These are phyloP conservation scores for Phialophora verrucosa DNA, from an alignment of 2,329 filamentous ascomycete species.

Conservation along the genomic window DNA sequence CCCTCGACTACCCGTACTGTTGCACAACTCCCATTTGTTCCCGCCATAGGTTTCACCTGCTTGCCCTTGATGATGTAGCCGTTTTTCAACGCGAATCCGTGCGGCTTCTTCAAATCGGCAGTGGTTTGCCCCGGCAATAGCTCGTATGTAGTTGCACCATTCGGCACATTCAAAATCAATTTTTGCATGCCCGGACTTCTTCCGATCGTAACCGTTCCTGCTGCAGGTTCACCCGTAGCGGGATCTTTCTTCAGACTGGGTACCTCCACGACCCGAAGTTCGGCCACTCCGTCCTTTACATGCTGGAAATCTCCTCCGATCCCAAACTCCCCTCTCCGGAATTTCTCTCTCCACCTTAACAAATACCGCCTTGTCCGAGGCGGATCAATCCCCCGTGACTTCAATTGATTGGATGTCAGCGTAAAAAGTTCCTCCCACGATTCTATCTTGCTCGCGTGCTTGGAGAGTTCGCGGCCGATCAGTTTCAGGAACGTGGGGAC, in stretches of 20 bases:
- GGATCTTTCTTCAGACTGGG: constrained; percentile 48
- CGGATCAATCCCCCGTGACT: constrained; percentile 84
- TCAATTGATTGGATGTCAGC: constrained; percentile 75
- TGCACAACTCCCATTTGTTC: constrained; percentile 63
- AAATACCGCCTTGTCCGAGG: constrained; percentile 82
- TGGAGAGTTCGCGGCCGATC: constrained; percentile 84
- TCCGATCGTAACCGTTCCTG: constrained; percentile 45
- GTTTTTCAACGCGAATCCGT: constrained; percentile 70
- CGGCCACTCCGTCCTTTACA: constrained; percentile 68
- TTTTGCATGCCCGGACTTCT: constrained; percentile 61
- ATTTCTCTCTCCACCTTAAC: constrained; percentile 84
- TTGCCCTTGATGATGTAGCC: constrained; percentile 75
- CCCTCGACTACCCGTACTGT: constrained; percentile 77
- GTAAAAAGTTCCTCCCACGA: constrained; percentile 91
- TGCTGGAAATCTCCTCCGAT: constrained; percentile 80
- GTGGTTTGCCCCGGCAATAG: constrained; percentile 50
- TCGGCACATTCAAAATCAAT: constrained; percentile 65
- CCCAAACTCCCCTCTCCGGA: constrained; percentile 76
- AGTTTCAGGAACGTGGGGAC: constrained; percentile 81
- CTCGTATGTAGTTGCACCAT: constrained; percentile 62
- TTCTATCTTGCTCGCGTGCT: constrained; percentile 84
- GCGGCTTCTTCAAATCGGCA: constrained; percentile 60
- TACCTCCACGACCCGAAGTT: constrained; percentile 64
- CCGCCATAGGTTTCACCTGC: constrained; percentile 71
- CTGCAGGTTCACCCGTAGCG: constrained; percentile 42